A percentile compares a stretch with the other conserved stretches of the same genome.
Evolutionary conservation across 768 basidiomycete species (phyloP).

Genomic region (Gloeostereum incarnatum): DNA sequence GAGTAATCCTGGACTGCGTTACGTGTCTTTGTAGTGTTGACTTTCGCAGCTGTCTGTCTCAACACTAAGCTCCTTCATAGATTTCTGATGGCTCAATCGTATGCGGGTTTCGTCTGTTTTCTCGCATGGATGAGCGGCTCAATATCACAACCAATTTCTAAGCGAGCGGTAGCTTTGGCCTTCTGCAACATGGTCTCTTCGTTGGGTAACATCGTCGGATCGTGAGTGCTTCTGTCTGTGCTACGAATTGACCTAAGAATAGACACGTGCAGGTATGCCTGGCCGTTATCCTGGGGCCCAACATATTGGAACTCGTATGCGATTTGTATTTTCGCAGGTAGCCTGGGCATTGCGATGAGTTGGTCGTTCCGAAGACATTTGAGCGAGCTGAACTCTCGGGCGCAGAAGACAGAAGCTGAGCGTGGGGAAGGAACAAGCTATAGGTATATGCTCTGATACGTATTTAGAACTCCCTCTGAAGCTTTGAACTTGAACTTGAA

Average conservation of each 20-base stretch:
- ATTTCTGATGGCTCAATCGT: constrained; percentile 71
- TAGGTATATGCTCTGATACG: constrained; percentile 35
- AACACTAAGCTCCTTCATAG: constrained; percentile 21
- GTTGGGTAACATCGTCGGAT: constrained; percentile 77
- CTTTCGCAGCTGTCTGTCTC: background rate
- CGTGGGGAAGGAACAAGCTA: constrained; percentile 24
- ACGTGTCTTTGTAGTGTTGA: constrained; percentile 49
- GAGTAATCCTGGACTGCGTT: constrained; percentile 52
- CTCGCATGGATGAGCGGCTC: constrained; percentile 42
- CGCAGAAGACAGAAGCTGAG: constrained; percentile 28
- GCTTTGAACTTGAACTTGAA: no score
- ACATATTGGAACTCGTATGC: constrained; percentile 62
- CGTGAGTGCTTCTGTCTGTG: constrained; percentile 35
- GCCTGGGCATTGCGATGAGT: constrained; percentile 39
- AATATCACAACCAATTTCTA: constrained; percentile 63
- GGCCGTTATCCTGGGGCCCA: constrained; percentile 64
- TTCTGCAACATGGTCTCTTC: constrained; percentile 76
- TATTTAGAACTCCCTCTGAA: no score
- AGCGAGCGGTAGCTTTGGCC: constrained; percentile 82
- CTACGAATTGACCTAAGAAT: background rate
- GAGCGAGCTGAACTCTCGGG: constrained; percentile 25
- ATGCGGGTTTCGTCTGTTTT: constrained; percentile 63
- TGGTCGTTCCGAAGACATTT: constrained; percentile 40
- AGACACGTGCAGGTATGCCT: constrained; percentile 34
- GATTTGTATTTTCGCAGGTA: constrained; percentile 58